Evolutionary conservation across 1,284 basidiomycete genomes (phyloP), one percentile per base, ranked within the genome.

Genomic region (Singerocomus inundabilis): DNA sequence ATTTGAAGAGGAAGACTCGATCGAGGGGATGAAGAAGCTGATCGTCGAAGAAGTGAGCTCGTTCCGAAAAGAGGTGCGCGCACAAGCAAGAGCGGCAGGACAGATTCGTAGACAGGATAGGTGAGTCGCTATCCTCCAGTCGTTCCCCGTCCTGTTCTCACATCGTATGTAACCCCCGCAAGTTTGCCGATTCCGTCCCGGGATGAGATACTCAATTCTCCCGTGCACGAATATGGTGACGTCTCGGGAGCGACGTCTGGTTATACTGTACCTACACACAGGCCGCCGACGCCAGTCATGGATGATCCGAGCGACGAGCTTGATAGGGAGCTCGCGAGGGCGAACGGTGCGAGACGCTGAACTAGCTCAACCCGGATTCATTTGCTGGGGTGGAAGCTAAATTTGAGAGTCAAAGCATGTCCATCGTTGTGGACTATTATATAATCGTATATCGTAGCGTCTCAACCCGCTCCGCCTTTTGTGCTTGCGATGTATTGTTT

Each of bases 1-100:
- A n/a, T 99, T 99, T 59, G 97, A 99, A 72, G 86, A 88, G 55
- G 96, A 98, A 70, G 96, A 99, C 57, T 85, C 87, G 46, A 94
- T 95, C 52, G 92, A 97, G 48, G 97, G 97, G 21, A 99, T 99
- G 97, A 93, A 96, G 72, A 82, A 82, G 57, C 72, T 99, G 62
- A 99, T 99, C 60, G 83, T 98, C 12, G 84, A 96, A 33, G 96
- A 99, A 72, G 95, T 98, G 33, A 85, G 85, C 54, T 71, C 77
- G n/a, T 97, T 97, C 81, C 81, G 93, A 30, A 78, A 84, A 16
- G 86, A 93, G 64, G 93, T 97, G 4, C 81, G 93, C 44, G 76
- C 78, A 13, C 88, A 89, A 58, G 84, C 85, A n/a, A 77, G 86
- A 46, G 79, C 81, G 1, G 70, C 82, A 12, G 80, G 80, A 13